Evolutionary conservation across 768 basidiomycete species (phyloP), one percentile per base, ranked within the genome.

Genomic region (Tubosaeta sp.): DNA sequence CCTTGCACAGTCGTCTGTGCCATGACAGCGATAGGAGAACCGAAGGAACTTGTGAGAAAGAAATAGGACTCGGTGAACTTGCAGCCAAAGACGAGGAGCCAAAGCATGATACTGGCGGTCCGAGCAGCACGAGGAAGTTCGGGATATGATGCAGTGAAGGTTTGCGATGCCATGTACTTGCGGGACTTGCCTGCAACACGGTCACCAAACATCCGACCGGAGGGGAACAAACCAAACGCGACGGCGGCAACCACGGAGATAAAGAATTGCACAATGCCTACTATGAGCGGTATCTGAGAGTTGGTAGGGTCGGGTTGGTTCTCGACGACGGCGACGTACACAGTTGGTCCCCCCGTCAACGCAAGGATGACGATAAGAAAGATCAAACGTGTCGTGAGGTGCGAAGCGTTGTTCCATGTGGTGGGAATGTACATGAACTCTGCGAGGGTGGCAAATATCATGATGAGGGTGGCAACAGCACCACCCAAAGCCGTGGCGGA

Each of bases 371-470:
- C 78, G 51, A 96, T 73, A 40, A 99, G 80, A 77, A 97, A 96
- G 56, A 94, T 69, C 51, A 98, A 78, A 38, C 96, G 91, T 27
- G 94, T 93, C 6, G 92, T 91, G 47, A 99, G 81, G 70, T 99
- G 96, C 3, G 92, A 92, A 22, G 94, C 93, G 68, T 98, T 99
- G 71, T 96, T 93, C 96, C 96, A 98, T 9, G 91, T 97, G 4
- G 94, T 96, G 21, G 95, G 95, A 59, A 97, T 95, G 76, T 95
- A 96, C 47, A 87, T 84, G 67, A 94, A 98, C 69, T 99, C 96
- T 57, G 91, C 90, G 24, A 95, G 65, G 21, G 95, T 98, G 36
- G 94, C 96, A 48, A 79, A 69, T 53, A 97, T 86, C 94, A 95
- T 95, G 76, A 99, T 96, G 49, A 82, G 44, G 8, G 93, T 93